phyloP scores from a whole-genome alignment of 1,284 basidiomycete species.

The Termitomyces sp. region DNA sequence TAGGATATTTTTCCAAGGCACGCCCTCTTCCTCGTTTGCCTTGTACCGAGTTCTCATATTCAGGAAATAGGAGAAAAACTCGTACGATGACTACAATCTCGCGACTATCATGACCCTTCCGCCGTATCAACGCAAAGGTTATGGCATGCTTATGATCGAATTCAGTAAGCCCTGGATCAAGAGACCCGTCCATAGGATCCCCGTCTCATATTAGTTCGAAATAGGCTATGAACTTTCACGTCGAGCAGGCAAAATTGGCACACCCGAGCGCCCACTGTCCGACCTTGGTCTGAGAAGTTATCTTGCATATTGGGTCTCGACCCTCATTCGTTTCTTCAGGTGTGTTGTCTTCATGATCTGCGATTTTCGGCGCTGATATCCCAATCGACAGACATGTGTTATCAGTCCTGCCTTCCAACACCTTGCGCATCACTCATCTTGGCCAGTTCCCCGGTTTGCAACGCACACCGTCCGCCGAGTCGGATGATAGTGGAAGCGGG shows the following conservation, averaged over 20 bases:
- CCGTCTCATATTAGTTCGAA: not conserved
- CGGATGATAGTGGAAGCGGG: slow-evolving; percentile 11
- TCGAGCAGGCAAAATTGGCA: slow-evolving; percentile 74
- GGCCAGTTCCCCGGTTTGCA: slow-evolving; percentile 39
- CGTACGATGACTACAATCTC: slow-evolving; percentile 96
- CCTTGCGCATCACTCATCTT: slow-evolving; percentile 36
- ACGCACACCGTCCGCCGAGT: slow-evolving; percentile 18
- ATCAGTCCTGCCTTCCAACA: slow-evolving; percentile 52
- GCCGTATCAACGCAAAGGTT: slow-evolving; percentile 86
- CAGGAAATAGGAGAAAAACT: slow-evolving; percentile 76
- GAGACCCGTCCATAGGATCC: slow-evolving; percentile 15
- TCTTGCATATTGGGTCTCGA: slow-evolving; percentile 87
- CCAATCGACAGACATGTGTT: slow-evolving; percentile 46
- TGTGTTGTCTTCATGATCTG: slow-evolving; percentile 19
- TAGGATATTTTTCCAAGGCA: slow-evolving; percentile 96
- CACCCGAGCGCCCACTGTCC: slow-evolving; percentile 92
- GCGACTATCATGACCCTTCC: slow-evolving; percentile 96
- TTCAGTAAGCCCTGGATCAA: slow-evolving; percentile 65
- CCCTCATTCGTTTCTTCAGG: slow-evolving; percentile 79
- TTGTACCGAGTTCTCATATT: not conserved
- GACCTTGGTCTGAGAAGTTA: slow-evolving; percentile 91
- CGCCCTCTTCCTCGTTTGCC: slow-evolving; percentile 1
- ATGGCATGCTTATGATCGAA: slow-evolving; percentile 95
- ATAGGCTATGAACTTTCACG: slow-evolving; percentile 88
- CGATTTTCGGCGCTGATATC: not conserved